Evolutionary conservation across 1,284 basidiomycete species (phyloP).

Genomic region (Takashimella tepidaria): DNA sequence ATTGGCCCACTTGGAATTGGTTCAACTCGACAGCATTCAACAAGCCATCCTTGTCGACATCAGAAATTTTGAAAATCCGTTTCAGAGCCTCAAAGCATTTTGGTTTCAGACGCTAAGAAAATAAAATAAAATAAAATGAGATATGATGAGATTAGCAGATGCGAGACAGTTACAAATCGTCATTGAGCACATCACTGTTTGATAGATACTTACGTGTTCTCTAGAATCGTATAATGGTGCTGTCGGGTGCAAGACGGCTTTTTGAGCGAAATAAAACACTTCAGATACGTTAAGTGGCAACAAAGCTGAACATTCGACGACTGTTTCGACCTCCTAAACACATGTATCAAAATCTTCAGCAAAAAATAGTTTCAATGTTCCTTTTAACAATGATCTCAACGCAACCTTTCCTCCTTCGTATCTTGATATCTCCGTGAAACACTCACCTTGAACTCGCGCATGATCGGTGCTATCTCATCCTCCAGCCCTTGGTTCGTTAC

Average conservation of each 20-base stretch:
- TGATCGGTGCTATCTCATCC: slow-evolving; percentile 88
- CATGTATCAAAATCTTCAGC: no score
- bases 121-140: no score
- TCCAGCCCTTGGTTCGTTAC: slow-evolving; percentile 92
- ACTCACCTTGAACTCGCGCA: slow-evolving; percentile 90
- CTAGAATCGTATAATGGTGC: slow-evolving; percentile 95
- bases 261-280: slow-evolving; percentile 99
- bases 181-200: no score
- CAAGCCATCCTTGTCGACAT: slow-evolving; percentile 88
- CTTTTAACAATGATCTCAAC: no score
- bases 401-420: no score
- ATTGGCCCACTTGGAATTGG: slow-evolving; percentile 85
- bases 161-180: no score
- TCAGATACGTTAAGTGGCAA: slow-evolving; percentile 89
- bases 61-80: slow-evolving; percentile 94
- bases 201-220: slow-evolving; percentile 70
- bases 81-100: slow-evolving; percentile 82
- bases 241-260: slow-evolving; percentile 94
- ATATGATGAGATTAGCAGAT: not conserved
- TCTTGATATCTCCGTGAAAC: slow-evolving; percentile 8
- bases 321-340: slow-evolving; percentile 88
- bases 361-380: no score
- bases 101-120: slow-evolving; percentile 80
- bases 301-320: slow-evolving; percentile 92
- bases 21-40: slow-evolving; percentile 88